Evolutionary conservation across 2,329 filamentous ascomycete species (phyloP).

Genomic region (Penicillium sp.): DNA sequence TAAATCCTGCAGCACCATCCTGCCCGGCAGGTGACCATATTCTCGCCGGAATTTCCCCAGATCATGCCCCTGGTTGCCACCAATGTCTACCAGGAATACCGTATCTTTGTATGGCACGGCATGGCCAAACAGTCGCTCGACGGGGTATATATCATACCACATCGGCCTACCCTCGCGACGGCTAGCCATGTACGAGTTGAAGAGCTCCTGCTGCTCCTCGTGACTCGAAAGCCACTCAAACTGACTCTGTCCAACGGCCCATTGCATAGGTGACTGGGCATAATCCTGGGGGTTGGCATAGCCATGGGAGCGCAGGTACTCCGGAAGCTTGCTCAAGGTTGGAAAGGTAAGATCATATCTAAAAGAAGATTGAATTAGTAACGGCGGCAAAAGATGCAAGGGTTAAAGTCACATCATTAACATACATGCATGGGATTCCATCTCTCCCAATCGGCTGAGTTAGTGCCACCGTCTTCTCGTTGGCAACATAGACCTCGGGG

Average conservation of each 20-base stretch:
- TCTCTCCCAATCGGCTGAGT: constrained; percentile 29
- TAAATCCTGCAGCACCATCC: constrained; percentile 41
- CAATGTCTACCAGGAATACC: constrained; percentile 41
- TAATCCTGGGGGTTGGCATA: constrained; percentile 30
- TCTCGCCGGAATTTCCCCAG: constrained; percentile 29
- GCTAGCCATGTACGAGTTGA: constrained; percentile 36
- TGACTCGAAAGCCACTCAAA: constrained; percentile 32
- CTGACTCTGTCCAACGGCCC: constrained; percentile 31
- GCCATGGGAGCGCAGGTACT: constrained; percentile 27
- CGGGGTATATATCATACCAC: constrained; percentile 34
- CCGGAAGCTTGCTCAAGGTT: constrained; percentile 28
- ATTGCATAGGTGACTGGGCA: constrained; percentile 28
- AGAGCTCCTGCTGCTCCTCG: constrained; percentile 24
- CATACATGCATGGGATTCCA: constrained; percentile 30
- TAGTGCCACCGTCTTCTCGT: constrained; percentile 25
- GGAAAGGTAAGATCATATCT: constrained; percentile 30
- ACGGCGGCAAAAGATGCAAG: background rate
- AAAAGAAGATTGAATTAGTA: background rate
- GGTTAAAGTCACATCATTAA: background rate
- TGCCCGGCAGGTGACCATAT: constrained; percentile 32
- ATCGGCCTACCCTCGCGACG: constrained; percentile 27
- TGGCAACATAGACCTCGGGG: constrained; percentile 24
- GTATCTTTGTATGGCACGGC: constrained; percentile 24
- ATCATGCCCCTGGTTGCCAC: constrained; percentile 43
- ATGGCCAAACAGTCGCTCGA: constrained; percentile 22